phyloP scores from a whole-genome alignment of 140 eudicot species.

The Senecio squalidus region DNA sequence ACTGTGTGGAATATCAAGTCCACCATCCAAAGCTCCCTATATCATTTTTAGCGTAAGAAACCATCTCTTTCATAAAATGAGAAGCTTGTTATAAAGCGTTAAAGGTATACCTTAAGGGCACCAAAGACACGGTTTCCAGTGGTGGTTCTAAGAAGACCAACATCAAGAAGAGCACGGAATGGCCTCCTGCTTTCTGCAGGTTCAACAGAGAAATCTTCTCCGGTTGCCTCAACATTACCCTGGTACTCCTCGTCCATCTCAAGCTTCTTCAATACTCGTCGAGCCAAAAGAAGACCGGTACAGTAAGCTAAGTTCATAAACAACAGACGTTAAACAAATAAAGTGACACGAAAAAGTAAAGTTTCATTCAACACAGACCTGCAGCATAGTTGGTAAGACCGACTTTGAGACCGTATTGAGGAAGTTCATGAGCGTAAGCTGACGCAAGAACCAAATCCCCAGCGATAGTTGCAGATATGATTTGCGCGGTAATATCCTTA shows the following conservation, averaged over 20 bases:
- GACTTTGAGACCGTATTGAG: conserved; percentile 60
- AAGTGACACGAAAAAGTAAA: too few species aligned
- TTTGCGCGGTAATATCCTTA: conserved; percentile 65
- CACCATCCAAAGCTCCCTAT: conserved; percentile 64
- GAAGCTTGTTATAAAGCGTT: too few species aligned
- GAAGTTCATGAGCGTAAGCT: conserved; percentile 73
- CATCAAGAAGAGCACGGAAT: conserved; percentile 93
- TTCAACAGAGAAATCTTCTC: conserved; percentile 91
- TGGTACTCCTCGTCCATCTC: conserved; percentile 85
- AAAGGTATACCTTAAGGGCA: conserved; percentile 68
- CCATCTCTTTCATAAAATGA: too few species aligned
- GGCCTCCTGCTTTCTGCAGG: conserved; percentile 92
- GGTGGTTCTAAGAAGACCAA: conserved; percentile 84
- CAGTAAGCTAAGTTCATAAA: conserved; percentile 56
- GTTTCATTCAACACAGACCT: conserved; percentile 35
- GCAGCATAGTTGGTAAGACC: conserved; percentile 89
- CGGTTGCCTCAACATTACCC: conserved; percentile 88
- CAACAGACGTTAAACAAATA: not conserved
- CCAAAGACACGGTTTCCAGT: conserved; percentile 98
- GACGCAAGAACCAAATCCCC: conserved; percentile 68
- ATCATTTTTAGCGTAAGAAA: not conserved
- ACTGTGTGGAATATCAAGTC: conserved; percentile 63
- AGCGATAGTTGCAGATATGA: conserved; percentile 65
- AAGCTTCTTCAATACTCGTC: conserved; percentile 67
- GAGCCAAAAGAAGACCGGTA: conserved; percentile 89